phyloP scores from a whole-genome alignment of 164 flowering plant species.

The Nymphaea thermarum region DNA sequence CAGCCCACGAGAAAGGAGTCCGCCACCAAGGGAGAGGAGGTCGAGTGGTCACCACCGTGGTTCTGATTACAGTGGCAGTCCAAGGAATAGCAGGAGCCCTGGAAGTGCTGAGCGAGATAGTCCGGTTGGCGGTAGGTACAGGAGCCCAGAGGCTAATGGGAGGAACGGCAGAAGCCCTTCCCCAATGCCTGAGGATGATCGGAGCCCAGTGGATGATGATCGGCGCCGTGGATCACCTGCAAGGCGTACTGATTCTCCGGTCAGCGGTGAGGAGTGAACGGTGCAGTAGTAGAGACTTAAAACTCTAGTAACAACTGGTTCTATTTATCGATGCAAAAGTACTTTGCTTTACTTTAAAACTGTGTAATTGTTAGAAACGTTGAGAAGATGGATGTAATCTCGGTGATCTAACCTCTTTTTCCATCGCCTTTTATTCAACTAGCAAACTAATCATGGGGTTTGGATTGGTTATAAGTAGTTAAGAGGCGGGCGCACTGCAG shows the following conservation, averaged over 20 bases:
- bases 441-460: no score
- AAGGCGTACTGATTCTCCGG: constrained; percentile 8
- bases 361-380: no score
- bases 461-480: no score
- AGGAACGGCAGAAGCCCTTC: constrained; percentile 3
- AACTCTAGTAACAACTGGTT: no score
- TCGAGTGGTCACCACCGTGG: constrained; percentile 16
- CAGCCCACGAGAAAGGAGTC: constrained; percentile 31
- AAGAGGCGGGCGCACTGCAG: no score
- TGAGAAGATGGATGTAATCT: no score
- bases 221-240: constrained; percentile 4
- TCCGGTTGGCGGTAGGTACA: constrained; percentile 1
- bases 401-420: no score
- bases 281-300: no score
- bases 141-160: constrained; percentile 10
- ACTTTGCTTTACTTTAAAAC: no score
- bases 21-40: constrained; percentile 27
- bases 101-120: constrained; percentile 6
- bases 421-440: no score
- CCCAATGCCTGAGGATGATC: constrained; percentile 3
- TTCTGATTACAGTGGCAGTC: constrained; percentile 51
- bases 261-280: background rate
- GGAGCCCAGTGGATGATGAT: constrained; percentile 9
- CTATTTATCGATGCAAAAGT: no score
- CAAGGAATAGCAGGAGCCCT: constrained; percentile 35